A percentile compares a stretch with the other conserved stretches of the same genome.
Conservation (phyloP, 1,284 basidiomycete species). For the Kwoniella shivajii region DNA sequence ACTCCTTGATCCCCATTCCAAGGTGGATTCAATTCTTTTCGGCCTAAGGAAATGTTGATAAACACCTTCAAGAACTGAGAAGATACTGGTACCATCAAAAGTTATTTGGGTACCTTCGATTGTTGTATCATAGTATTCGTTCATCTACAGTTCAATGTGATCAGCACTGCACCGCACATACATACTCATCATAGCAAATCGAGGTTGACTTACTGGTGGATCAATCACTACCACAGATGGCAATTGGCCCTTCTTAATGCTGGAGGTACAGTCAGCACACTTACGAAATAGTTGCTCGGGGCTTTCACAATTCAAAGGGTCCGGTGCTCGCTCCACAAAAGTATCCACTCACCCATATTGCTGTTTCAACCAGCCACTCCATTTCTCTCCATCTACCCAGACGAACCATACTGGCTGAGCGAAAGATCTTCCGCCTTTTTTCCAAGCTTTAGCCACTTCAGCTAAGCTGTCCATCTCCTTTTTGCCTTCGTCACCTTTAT, state of each 20-base stretch:
- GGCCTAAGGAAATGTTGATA: slow-evolving; percentile 61
- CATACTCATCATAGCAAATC: background rate
- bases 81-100: slow-evolving; percentile 64
- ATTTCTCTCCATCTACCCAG: slow-evolving; percentile 78
- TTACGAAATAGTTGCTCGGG: background rate
- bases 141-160: slow-evolving; percentile 16
- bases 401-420: slow-evolving; percentile 73
- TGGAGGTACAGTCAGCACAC: slow-evolving; percentile 12
- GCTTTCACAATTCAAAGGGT: background rate
- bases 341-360: slow-evolving; percentile 66
- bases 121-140: slow-evolving; percentile 57
- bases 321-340: background rate
- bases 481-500: slow-evolving; percentile 51
- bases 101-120: slow-evolving; percentile 70
- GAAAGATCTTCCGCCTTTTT: slow-evolving; percentile 44
- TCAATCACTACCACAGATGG: slow-evolving; percentile 73
- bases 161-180: background rate
- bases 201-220: slow-evolving; percentile 66
- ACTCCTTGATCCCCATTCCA: slow-evolving; percentile 48
- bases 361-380: slow-evolving; percentile 81
- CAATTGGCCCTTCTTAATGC: slow-evolving; percentile 55
- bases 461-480: slow-evolving; percentile 59
- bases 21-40: slow-evolving; percentile 54
- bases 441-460: slow-evolving; percentile 69
- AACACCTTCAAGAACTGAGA: slow-evolving; percentile 70